Evolutionary conservation across 805 yeast species (phyloP).

Genomic region (Sugiyamaella marilandica): DNA sequence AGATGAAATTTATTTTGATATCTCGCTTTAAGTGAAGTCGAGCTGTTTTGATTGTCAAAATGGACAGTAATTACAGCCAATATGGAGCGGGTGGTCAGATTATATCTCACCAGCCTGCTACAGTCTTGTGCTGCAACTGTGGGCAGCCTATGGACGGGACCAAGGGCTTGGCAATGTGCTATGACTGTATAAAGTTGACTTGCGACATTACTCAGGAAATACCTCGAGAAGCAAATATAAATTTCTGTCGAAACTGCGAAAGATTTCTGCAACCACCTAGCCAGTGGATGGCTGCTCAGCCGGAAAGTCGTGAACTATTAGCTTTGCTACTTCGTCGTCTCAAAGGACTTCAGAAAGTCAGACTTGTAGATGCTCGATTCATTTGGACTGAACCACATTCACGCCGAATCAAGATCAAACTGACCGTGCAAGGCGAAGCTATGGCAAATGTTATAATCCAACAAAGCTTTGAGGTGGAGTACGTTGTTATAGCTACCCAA

Average conservation of each 20-base stretch:
- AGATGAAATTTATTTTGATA: too few species aligned
- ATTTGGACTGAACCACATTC: slow-evolving; percentile 99
- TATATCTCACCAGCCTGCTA: slow-evolving; percentile 43
- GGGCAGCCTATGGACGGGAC: slow-evolving; percentile 98
- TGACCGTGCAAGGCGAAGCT: slow-evolving; percentile 95
- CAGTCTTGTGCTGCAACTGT: slow-evolving; percentile 96
- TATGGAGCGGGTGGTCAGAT: not conserved
- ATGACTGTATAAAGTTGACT: slow-evolving; percentile 91
- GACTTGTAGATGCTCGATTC: slow-evolving; percentile 86
- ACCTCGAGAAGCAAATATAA: slow-evolving; percentile 80
- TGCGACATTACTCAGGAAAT: slow-evolving; percentile 92
- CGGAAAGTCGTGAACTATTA: slow-evolving; percentile 87
- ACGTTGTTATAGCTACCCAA: slow-evolving; percentile 90
- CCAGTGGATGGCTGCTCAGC: slow-evolving; percentile 86
- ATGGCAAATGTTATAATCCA: slow-evolving; percentile 84
- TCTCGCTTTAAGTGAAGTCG: too few species aligned
- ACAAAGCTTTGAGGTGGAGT: slow-evolving; percentile 89
- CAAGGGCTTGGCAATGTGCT: slow-evolving; percentile 85
- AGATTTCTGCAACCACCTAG: slow-evolving; percentile 90
- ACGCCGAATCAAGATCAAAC: slow-evolving; percentile 78
- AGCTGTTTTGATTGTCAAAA: too few species aligned
- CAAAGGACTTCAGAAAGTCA: slow-evolving; percentile 80
- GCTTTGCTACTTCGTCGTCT: slow-evolving; percentile 86
- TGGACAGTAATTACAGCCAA: not conserved
- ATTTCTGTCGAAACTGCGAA: slow-evolving; percentile 96